Evolutionary conservation across 345 rosid species (phyloP).

Genomic region (Turnera subulata): DNA sequence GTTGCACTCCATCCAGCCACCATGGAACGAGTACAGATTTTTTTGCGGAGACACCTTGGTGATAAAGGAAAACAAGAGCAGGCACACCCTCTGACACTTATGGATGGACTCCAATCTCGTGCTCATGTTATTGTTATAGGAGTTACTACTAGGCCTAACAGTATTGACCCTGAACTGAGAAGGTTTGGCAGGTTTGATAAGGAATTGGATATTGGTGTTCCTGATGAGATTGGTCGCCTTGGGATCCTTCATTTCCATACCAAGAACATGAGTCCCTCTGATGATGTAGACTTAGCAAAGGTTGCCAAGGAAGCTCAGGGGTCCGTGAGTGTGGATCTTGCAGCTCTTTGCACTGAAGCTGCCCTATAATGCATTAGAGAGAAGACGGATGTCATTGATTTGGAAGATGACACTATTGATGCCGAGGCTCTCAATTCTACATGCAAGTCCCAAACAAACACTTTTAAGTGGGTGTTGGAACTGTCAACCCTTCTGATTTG

Average conservation of each 20-base stretch:
- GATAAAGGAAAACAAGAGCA: no score
- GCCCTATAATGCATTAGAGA: neutral
- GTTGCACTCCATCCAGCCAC: neutral
- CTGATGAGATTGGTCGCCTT: constrained; percentile 1
- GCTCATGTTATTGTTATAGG: no score
- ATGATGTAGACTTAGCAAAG: neutral
- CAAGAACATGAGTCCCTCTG: constrained; percentile 1
- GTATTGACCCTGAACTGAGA: no score
- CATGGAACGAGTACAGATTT: neutral
- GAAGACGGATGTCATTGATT: neutral
- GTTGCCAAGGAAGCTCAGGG: neutral
- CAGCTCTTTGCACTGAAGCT: neutral
- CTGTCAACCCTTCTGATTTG: neutral
- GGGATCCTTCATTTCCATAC: neutral
- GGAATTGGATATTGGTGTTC: no score
- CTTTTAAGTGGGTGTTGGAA: neutral
- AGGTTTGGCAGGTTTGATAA: no score
- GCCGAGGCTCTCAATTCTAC: constrained; percentile 1
- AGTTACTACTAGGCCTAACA: no score
- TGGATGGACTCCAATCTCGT: no score
- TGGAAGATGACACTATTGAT: neutral
- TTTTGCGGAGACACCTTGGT: no score
- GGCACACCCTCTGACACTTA: no score
- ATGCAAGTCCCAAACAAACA: neutral
- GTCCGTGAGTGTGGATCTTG: neutral